phyloP scores from a whole-genome alignment of 768 basidiomycete species.

The Termitomyces sp. region DNA sequence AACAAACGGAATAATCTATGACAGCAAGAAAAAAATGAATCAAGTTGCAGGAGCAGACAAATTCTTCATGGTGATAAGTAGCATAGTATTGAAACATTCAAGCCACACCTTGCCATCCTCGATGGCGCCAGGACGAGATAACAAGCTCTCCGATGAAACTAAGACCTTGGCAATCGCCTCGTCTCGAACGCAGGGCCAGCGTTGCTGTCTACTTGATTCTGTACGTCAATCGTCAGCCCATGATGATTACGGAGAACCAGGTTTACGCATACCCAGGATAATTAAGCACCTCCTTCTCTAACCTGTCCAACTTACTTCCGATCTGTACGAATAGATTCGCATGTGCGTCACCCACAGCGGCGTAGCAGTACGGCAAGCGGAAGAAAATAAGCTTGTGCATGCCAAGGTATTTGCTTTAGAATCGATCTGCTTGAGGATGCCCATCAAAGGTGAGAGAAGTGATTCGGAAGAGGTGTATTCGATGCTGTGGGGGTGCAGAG shows the following conservation, averaged over 20 bases:
- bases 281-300: slow-evolving; percentile 66
- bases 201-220: slow-evolving; percentile 49
- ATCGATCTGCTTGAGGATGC: slow-evolving; percentile 64
- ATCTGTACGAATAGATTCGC: slow-evolving; percentile 30
- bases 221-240: neutral
- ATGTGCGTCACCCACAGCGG: slow-evolving; percentile 51
- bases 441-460: slow-evolving; percentile 60
- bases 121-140: no score
- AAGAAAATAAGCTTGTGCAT: slow-evolving; percentile 96
- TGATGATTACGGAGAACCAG: neutral
- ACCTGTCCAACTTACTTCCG: slow-evolving; percentile 58
- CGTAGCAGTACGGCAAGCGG: slow-evolving; percentile 76
- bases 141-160: slow-evolving; percentile 64
- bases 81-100: no score
- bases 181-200: slow-evolving; percentile 55
- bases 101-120: no score
- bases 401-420: slow-evolving; percentile 88
- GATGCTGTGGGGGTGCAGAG: slow-evolving; percentile 37
- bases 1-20: neutral
- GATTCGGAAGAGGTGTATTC: slow-evolving; percentile 91
- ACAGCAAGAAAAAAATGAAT: neutral
- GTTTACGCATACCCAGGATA: slow-evolving; percentile 62
- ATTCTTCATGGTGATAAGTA: no score
- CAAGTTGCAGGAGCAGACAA: no score
- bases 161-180: slow-evolving; percentile 69